Base-by-base conservation (phyloP, 2,329 filamentous ascomycete genomes). In the Chrysoporthe cubensis region DNA sequence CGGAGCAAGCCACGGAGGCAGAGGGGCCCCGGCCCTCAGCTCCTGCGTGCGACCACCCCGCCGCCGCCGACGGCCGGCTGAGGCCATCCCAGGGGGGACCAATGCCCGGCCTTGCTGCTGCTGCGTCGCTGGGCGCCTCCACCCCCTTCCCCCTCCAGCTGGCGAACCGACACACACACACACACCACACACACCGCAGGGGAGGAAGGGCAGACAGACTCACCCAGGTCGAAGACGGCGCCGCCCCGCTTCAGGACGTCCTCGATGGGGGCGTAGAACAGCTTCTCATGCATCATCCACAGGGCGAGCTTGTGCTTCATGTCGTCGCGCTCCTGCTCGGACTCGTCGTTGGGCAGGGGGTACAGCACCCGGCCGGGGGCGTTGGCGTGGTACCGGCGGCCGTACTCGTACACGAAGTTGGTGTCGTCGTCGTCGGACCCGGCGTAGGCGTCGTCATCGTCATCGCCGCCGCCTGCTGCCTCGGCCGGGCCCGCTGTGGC, bases 221-320 rank as follows among this genome's bases (percentile, higher is more conserved):
- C 73, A 80, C 83, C 84, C 26, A 86, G 71, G 69, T 86, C 84
- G 32, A 85, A 77, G 3, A 85, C 80, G 60, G 80, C 75, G 0
- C 75, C 82, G 0, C 82, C 83, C 2, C 70, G 68, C 56, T 76
- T 73, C 42, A 85, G 69, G 7, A 73, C 52, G 1, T 77, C 71
- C 11, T 80, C 76, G 16, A 85, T 73, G 0, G 84, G 84, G 1
- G 83, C 78, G 68, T 80, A 80, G 68, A 84, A 85, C 43, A 78
- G 77, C 56, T 74, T 76, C 3, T 78, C 80, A 8, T 74, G 72
- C 68, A 77, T 75, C 42, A 80, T 72, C 71, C 78, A 74, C 71
- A 77, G 70, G 21, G 75, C 74, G 73, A 80, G 74, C 52, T 75
- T 74, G 70, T 80, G 79, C 73, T 80, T 79, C 73, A 80, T 76